Evolutionary conservation across 129 eudicot genomes (phyloP), one percentile per base, ranked within the genome.

Genomic region (Kitagawia praeruptora): DNA sequence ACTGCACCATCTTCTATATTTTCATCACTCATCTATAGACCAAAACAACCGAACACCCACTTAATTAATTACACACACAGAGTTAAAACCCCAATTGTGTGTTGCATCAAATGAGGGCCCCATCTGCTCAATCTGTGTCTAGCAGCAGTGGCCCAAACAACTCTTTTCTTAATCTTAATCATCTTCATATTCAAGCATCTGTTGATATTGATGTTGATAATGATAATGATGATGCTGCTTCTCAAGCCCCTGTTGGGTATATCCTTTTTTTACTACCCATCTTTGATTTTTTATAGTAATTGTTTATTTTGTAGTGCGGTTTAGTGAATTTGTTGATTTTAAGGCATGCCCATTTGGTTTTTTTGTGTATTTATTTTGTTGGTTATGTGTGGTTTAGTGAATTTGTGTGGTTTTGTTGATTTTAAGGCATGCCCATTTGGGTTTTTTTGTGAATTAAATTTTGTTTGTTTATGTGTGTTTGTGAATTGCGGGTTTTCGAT

Each of bases 171-270:
- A 61, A 25, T 61, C 10, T 61, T 0, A 61, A 61, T 61, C 69
- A 61, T 12, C 34, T 61, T 8, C 34, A n/a, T 8, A 25, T 61
- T 10, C 69, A n/a, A 3, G 15, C 34, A 0, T 15, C 34, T 9
- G 1, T 28, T 25, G 66, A 54, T 21, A 5, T 1, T 21, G 66
- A 58, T 58, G 1, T 23, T 58, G 67, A 58, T n/a, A 23, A n/a
- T 58, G 67, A 58, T n/a, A 9, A 21, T 61, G 69, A 61, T 61
- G 69, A 61, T 61, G 69, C 69, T 61, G 34, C 69, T 61, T 61
- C 69, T 61, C 69, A 61, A 25, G 15, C 69, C 14, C 69, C 69
- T n/a, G 34, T 25, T 61, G 69, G 69, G 69, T 61, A 8, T 53
- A 1, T 9, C n/a, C n/a, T n/a, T 10, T 25, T 10, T 10, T 25